These are phyloP conservation scores for Willaertia magna DNA, from an alignment of 208 protist species.

Conservation along the genomic window DNA sequence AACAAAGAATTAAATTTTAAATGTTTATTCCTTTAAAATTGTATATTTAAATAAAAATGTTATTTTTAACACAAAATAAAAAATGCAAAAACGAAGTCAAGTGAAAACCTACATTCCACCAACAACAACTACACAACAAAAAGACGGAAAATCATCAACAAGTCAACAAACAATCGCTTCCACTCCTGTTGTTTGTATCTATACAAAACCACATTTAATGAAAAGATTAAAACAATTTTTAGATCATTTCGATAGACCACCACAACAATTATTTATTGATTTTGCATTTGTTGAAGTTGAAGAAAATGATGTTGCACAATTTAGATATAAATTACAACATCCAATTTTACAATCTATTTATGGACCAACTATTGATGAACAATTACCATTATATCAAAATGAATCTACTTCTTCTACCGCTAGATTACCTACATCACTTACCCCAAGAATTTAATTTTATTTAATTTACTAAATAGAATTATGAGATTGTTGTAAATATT, in stretches of 20 bases:
- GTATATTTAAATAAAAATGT: too few relatives aligned
- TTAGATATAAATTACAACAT: neutral
- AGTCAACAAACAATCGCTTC: neutral
- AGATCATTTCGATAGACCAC: neutral
- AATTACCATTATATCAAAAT: neutral
- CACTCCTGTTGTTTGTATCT: neutral
- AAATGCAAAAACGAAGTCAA: too few relatives aligned
- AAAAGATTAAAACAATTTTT: neutral
- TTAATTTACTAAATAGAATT: too few relatives aligned
- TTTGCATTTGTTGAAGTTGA: constrained; percentile 10
- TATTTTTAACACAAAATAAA: too few relatives aligned
- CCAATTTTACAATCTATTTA: neutral
- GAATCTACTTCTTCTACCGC: neutral
- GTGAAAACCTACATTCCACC: neutral
- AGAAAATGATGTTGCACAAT: constrained; percentile 3
- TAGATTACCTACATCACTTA: neutral
- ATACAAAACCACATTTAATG: constrained; percentile 1
- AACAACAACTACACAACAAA: neutral
- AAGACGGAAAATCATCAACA: neutral
- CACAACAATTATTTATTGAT: constrained; percentile 9
- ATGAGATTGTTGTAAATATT: too few relatives aligned
- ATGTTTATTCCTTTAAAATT: too few relatives aligned
- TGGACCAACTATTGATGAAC: neutral
- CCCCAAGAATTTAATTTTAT: neutral
- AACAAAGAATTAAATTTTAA: too few relatives aligned